Evolutionary conservation across 1,284 basidiomycete species (phyloP), one percentile per base, ranked within the genome.

Genomic region (Pascua guehoae): DNA sequence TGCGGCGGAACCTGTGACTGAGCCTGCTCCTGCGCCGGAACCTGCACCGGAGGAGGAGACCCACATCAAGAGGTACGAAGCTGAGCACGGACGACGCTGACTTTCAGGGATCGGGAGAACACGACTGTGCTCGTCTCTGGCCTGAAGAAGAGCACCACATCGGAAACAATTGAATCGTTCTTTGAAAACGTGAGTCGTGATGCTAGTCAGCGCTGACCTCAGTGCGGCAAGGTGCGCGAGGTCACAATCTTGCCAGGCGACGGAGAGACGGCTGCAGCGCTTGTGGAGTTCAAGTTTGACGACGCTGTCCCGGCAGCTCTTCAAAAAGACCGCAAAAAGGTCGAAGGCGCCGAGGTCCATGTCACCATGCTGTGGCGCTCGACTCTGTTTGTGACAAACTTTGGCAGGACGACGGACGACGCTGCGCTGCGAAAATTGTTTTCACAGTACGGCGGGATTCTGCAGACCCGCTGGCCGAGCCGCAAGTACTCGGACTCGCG

Each of bases 381-480:
- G 5, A 98, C 95, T 2, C 78, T 98, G 5, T 99, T 94, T 74
- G 87, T 98, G 45, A 97, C 96, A 12, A 99, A 98, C 77, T 98
- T 98, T 78, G 87, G 91, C 0, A 88, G 91, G 69, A 82, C 82
- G 14, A 83, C 84, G n/a, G 90, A 95, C 66, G 93, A 98, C 72
- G 79, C 79, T 0, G 83, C 78, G 24, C 83, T 98, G 49, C 82
- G 92, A 39, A 78, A 84, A 44, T 72, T 94, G 8, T 97, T 98
- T 71, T 82, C 81, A 49, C 83, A 86, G 79, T 94, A 88, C 75
- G 96, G 96, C 1, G 83, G 82, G 7, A 84, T 99, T 51, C 90
- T 98, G 58, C 92, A 96, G 63, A 89, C 94, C 12, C 88, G 96
- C 16, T 98, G 95, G 96, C 96, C 96, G 8, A 96, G 92, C 78